Evolutionary conservation across 805 yeast species (phyloP), one percentile per base, ranked within the genome.

Genomic region (Millerago galiae): DNA sequence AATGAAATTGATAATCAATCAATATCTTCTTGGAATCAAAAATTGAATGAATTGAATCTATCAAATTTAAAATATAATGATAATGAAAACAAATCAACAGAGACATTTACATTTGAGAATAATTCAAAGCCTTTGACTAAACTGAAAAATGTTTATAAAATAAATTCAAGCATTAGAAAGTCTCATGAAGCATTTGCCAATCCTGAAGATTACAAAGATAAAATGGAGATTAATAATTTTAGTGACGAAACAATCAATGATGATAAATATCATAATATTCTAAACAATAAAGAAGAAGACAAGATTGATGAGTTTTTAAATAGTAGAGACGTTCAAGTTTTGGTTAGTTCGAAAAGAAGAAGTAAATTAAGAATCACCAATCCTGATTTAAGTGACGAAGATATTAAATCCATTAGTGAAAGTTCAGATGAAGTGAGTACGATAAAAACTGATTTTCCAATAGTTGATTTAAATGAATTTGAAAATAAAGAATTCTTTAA

Each of bases 281-380:
- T 27, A 13, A 39, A 7, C 5, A 54, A 47, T 27, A 53, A 39
- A 36, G 55, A 37, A 34, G 57, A 50, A 30, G 53, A 50, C 21
- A 67, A 65, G 39, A 67, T 60, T 18, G 71, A 66, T 30, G 68
- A 70, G 16, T 61, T 70, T 12, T 70, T 75, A 42, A 70, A 68
- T 15, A 65, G 68, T 26, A 55, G 80, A 49, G 89, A 83, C 48
- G 90, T 81, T 2, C 90, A 83, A 58, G 83, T 83, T 8, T 60
- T 83, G 46, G 88, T 83, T 8, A 75, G 83, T 46, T 76, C 84
- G 13, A 76, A 75, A 54, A 65, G 88, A 50, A 64, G 85, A 44
- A 71, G 82, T 1, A 71, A 72, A 41, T 62, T 83, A 35, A 59
- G 83, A 29, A 76, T 83, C 30, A 70, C 77, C 37, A 83, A 83